Evolutionary conservation across 345 rosid genomes (phyloP), one percentile per base, ranked within the genome.

Genomic region (Punica granatum): DNA sequence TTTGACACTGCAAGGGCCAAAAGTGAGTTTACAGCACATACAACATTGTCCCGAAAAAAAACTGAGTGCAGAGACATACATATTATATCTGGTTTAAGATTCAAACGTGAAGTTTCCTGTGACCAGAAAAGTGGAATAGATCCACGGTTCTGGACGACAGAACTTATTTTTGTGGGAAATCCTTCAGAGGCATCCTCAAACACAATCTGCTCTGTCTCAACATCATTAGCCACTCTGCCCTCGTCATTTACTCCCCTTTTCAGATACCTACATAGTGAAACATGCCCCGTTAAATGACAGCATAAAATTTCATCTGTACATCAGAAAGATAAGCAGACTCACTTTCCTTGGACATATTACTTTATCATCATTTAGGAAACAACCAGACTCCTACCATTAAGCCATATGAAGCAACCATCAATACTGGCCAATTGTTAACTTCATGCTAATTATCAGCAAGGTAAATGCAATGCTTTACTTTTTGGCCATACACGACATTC

Each of bases 121-220:
- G 99, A 92, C 99, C 99, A 95, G 72, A 89, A 92, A 21, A 95
- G 87, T 49, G 98, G 99, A 72, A 95, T 95, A 62, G 99, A 95
- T 68, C 99, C 99, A 60, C 99, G 97, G 76, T 91, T 92, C 85
- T 95, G 99, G 69, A 92, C 92, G 63, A 95, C 81, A 26, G 99
- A 92, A 81, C 86, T 89, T 78, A 95, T 83, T 82, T 86, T 87
- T 79, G 69, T 67, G 30, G 98, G 93, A 81, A 67, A 69, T 58
- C 87, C 92, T 77, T 78, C 90, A 60, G 89, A 84, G 63, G 86
- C 86, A 65, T 83, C 90, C 80, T 90, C 93, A 63, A 83, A 85
- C 63, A 92, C 88, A 77, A 95, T 86, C 81, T 95, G 99, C 81
- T 95, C 99, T 34, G 97, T 95, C 78, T 95, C 99, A 60, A 95